Percentiles rank a stretch among this genome's conserved stretches.
These are phyloP conservation scores for Diaporthe sp. DNA, from an alignment of 2,329 filamentous ascomycete species.

Conservation along the genomic window DNA sequence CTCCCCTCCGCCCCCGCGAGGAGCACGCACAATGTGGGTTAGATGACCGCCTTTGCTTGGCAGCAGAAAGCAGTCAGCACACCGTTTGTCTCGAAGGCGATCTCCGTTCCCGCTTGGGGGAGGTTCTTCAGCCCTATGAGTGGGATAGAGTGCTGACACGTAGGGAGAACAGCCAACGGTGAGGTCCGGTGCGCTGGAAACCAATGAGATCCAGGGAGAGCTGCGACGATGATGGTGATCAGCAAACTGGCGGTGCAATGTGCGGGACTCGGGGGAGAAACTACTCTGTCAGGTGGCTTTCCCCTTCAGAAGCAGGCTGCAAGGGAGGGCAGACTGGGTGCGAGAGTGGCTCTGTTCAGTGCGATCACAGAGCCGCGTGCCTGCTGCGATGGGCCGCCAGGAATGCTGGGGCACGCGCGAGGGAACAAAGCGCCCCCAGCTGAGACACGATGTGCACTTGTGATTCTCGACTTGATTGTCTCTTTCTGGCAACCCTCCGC, in stretches of 20 bases:
- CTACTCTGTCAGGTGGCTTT: neutral
- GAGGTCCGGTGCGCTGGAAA: conserved; percentile 28
- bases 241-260: neutral
- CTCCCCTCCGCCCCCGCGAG: neutral
- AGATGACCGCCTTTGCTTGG: conserved; percentile 32
- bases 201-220: neutral
- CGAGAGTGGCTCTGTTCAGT: neutral
- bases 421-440: neutral
- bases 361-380: conserved; percentile 1
- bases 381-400: conserved; percentile 8
- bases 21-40: neutral
- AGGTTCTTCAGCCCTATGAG: conserved; percentile 28
- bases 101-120: neutral
- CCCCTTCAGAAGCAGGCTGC: neutral
- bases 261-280: neutral
- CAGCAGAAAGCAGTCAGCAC: conserved; percentile 32
- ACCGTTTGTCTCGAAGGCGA: conserved; percentile 27
- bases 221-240: neutral
- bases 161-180: conserved; percentile 17
- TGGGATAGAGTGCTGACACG: conserved; percentile 29
- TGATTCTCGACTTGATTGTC: conserved; percentile 23
- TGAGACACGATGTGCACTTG: conserved; percentile 10
- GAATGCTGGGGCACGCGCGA: conserved; percentile 16
- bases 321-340: neutral
- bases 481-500: neutral